Evolutionary conservation across 2,329 filamentous ascomycete genomes (phyloP).

Genomic region (Sporothrix mexicana): DNA sequence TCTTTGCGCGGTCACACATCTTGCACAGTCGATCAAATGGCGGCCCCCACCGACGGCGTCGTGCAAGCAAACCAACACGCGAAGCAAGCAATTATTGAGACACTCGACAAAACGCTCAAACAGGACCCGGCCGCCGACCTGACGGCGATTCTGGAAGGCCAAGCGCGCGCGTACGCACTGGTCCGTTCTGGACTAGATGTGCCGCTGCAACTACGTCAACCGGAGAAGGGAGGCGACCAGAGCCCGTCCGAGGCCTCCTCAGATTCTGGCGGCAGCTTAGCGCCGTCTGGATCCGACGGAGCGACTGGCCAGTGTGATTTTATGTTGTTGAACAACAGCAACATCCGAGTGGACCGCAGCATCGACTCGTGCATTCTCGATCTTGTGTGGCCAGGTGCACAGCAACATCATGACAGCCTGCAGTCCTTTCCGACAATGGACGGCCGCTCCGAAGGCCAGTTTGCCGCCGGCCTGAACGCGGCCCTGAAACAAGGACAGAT

Average conservation of each 20-base stretch:
- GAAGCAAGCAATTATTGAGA: neutral
- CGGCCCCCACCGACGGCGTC: neutral
- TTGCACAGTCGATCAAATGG: neutral
- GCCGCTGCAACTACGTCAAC: neutral
- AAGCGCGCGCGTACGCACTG: slow-evolving; percentile 4
- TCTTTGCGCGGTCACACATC: neutral
- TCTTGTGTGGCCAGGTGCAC: no score
- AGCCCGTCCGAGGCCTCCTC: neutral
- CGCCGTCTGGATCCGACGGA: neutral
- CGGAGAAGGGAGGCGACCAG: neutral
- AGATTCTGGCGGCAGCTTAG: neutral
- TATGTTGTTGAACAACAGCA: neutral
- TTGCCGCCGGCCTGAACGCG: no score
- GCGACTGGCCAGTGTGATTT: neutral
- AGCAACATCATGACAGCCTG: no score
- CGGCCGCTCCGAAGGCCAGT: no score
- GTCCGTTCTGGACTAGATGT: neutral
- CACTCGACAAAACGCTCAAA: slow-evolving; percentile 16
- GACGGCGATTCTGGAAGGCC: neutral
- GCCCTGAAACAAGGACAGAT: no score
- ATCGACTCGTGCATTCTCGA: no score
- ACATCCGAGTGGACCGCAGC: no score
- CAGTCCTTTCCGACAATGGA: no score
- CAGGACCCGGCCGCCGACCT: slow-evolving; percentile 23
- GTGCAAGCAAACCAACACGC: neutral